A percentile compares a stretch with the other conserved stretches of the same genome.
phyloP scores from a whole-genome alignment of 1,284 basidiomycete species.

The Cutaneotrichosporon cutaneum region DNA sequence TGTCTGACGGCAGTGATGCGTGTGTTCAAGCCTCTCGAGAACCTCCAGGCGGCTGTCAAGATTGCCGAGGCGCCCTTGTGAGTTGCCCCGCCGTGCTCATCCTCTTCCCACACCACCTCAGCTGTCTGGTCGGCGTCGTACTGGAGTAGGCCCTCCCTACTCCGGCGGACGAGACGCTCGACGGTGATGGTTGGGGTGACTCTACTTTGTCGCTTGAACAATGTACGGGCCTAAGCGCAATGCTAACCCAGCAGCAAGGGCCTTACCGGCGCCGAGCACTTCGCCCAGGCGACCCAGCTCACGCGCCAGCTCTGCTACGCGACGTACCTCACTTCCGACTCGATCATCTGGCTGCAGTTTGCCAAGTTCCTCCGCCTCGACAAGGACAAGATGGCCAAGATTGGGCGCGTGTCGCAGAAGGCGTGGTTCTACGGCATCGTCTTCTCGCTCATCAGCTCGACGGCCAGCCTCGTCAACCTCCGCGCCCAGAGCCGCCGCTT shows the following conservation, averaged over 20 bases:
- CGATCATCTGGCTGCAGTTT: constrained; percentile 76
- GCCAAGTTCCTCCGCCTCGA: constrained; percentile 67
- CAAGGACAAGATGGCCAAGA: constrained; percentile 60
- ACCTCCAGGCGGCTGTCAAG: constrained; percentile 86
- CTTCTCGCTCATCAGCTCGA: constrained; percentile 67
- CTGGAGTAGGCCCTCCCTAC: too few relatives aligned
- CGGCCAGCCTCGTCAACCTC: constrained; percentile 49
- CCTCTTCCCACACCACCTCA: too few relatives aligned
- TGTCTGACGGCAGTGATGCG: constrained; percentile 70
- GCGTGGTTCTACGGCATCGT: constrained; percentile 90
- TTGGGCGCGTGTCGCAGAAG: constrained; percentile 72
- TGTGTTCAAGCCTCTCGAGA: constrained; percentile 90
- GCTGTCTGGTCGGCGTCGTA: too few relatives aligned
- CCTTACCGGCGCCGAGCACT: constrained; percentile 54
- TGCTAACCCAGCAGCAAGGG: constrained; percentile 30
- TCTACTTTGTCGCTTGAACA: too few relatives aligned
- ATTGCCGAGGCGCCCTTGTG: constrained; percentile 60
- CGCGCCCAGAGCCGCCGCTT: constrained; percentile 48
- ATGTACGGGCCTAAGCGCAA: not conserved
- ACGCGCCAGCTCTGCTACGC: constrained; percentile 86
- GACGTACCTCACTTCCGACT: constrained; percentile 80
- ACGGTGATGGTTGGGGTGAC: too few relatives aligned
- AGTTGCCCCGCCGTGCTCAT: constrained; percentile 22
- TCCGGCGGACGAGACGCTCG: too few relatives aligned
- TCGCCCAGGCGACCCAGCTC: constrained; percentile 79